Evolutionary conservation across 805 yeast species (phyloP).

Genomic region (Peterozyma toletana): DNA sequence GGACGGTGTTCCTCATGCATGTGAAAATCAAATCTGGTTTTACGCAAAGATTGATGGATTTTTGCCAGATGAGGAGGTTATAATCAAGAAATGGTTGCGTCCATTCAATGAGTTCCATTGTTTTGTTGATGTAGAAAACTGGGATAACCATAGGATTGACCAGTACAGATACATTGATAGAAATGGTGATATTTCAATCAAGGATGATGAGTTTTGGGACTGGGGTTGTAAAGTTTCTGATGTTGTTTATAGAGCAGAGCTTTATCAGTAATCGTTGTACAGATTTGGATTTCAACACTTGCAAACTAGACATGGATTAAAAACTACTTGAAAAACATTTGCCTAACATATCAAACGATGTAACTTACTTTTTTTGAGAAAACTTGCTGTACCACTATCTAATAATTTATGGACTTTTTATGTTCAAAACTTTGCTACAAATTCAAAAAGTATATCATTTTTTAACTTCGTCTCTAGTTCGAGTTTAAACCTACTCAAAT

Average conservation of each 20-base stretch:
- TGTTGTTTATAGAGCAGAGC: slow-evolving; percentile 16
- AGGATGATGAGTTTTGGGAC: slow-evolving; percentile 26
- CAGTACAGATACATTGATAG: slow-evolving; percentile 20
- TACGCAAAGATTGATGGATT: slow-evolving; percentile 19
- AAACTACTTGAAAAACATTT: too few species aligned
- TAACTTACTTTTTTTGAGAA: too few species aligned
- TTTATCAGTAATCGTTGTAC: not conserved
- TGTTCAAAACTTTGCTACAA: too few species aligned
- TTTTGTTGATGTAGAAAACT: slow-evolving; percentile 17
- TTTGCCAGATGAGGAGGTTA: slow-evolving; percentile 13
- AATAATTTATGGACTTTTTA: too few species aligned
- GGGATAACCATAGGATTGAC: slow-evolving; percentile 21
- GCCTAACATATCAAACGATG: too few species aligned
- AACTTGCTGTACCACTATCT: too few species aligned
- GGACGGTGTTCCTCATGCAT: slow-evolving; percentile 11
- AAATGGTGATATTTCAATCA: slow-evolving; percentile 21
- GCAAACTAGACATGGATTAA: too few species aligned
- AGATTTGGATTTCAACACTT: not conserved
- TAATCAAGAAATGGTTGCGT: slow-evolving; percentile 8
- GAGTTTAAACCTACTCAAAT: too few species aligned
- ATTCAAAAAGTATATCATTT: too few species aligned
- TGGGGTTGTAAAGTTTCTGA: slow-evolving; percentile 28
- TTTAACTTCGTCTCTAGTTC: too few species aligned
- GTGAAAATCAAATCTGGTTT: slow-evolving; percentile 21
- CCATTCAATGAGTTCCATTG: slow-evolving; percentile 24